Evolutionary conservation across 176 grass and related monocot species (phyloP), one percentile per base, ranked within the genome.

Genomic region (Oryza nivara): DNA sequence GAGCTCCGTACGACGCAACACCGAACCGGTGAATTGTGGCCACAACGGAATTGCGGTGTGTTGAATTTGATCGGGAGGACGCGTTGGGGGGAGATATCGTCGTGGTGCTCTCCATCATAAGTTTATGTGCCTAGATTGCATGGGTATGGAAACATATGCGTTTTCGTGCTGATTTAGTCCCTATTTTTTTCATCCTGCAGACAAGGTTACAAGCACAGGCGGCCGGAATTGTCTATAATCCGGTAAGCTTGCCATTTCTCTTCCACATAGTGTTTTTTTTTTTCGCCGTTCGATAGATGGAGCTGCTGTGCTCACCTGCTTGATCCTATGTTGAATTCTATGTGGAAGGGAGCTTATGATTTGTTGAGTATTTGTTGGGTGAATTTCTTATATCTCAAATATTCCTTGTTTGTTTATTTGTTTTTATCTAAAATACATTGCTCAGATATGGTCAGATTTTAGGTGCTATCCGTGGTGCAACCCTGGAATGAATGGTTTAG

Each of bases 161-260:
- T 20, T 8, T 75, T 52, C 12, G 34, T 28, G 14, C 46, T 76
- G 44, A 88, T 75, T 49, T 6, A 35, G 0, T 30, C 15, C 11
- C 19, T 40, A 63, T 79, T 79, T 73, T 63, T 79, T 73, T 61
- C 58, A 16, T 78, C 11, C 77, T 85, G 41, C 89, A 98, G 95
- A 98, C 95, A 34, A 93, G 95, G 72, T 93, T 98, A 82, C 95
- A 98, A 90, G 95, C 92, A 4, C 95, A 98, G 74, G 95, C 92
- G 66, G 95, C 92, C 83, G 95, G 95, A 87, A 91, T 98, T 14
- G 75, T 89, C 14, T 95, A 98, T 79, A 90, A 92, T 65, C 82
- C 88, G 75, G 90, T 95, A 92, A 79, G 75, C 28, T 0, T 47
- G 10, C 7, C 23, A 25, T n/a, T 78, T 77, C 67, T 52, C 22